Evolutionary conservation across 805 yeast species (phyloP), one percentile per base, ranked within the genome.

Genomic region (Jamesozyma piceae): DNA sequence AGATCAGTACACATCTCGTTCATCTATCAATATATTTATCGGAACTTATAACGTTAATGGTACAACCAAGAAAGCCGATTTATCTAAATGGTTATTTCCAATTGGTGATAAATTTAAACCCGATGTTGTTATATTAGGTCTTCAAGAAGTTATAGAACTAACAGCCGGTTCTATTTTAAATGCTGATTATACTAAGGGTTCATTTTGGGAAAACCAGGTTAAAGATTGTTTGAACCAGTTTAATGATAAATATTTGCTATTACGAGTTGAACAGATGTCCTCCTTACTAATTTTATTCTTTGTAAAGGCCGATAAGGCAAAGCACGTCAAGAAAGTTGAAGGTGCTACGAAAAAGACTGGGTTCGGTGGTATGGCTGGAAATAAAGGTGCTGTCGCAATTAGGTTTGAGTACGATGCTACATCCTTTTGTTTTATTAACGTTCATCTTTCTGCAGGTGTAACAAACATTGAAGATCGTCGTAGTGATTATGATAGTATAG

Each of bases 331-430:
- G 13, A 81, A 82, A 54, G 96, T 92, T 4, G 89, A 88, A 51
- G 97, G 97, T n/a, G 75, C 89, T n/a, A 75, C 84, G 11, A 90
- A 89, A 54, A 90, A 90, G 63, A 90, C 97, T 0, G 98, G 97
- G 0, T 68, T 92, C 42, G 96, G 97, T 31, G 98, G 98, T 36
- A 90, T 92, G 67, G 78, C 97, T 0, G 98, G 97, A 15, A 90
- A 92, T 60, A 90, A 90, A 62, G 98, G 98, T 36, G 96, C 94
- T 3, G 94, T 89, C 46, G 96, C 95, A 0, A 86, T 92, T 14
- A 73, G 96, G 47, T 84, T 90, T 63, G 77, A 82, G 39, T 86
- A 74, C 61, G 92, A 92, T 1, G 74, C 78, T 27, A 82, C 95
- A 0, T 71, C 82, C 1, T 81, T 88, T 55, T 88, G 94, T 49